Conservation (phyloP, 371 early-diverging fungal species). For the Umbelopsis sp. region DNA sequence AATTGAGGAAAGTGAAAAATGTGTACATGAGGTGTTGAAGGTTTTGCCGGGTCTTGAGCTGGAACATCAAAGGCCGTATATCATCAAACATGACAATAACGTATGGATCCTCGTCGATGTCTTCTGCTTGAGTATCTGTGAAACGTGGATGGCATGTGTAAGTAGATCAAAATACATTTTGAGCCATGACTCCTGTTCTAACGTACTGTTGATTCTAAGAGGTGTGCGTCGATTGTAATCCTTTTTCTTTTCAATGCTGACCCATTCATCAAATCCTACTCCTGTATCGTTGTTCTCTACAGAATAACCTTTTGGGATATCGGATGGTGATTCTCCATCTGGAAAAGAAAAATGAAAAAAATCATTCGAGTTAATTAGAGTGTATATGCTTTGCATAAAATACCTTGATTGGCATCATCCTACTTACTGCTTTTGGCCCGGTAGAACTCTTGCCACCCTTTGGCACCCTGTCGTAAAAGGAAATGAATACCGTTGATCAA, state of each 20-base stretch:
- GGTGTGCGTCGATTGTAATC: conserved; percentile 33
- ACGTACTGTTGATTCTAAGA: conserved; percentile 32
- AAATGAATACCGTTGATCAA: conserved; percentile 15
- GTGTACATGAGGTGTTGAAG: conserved; percentile 50
- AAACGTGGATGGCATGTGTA: background rate
- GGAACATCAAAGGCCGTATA: conserved; percentile 62
- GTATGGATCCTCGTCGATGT: conserved; percentile 69
- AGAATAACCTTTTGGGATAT: background rate
- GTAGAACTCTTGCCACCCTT: conserved; percentile 57
- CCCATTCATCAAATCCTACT: conserved; percentile 30
- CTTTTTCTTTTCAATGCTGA: conserved; percentile 23
- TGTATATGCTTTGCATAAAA: too few species aligned
- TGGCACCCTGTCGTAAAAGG: conserved; percentile 44
- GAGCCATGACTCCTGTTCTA: conserved; percentile 1
- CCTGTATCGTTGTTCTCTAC: conserved; percentile 23
- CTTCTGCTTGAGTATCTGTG: conserved; percentile 29
- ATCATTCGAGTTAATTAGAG: background rate
- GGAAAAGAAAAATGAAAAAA: background rate
- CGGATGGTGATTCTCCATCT: conserved; percentile 27
- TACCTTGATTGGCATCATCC: too few species aligned
- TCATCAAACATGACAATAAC: conserved; percentile 77
- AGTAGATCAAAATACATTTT: conserved; percentile 18
- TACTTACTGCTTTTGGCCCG: conserved; percentile 27
- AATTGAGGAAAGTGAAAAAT: conserved; percentile 57
- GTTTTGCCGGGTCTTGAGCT: conserved; percentile 45